These are phyloP conservation scores for Chrysopogon serrulatus DNA, from an alignment of 176 grass and related monocot species.

Conservation along the genomic window DNA sequence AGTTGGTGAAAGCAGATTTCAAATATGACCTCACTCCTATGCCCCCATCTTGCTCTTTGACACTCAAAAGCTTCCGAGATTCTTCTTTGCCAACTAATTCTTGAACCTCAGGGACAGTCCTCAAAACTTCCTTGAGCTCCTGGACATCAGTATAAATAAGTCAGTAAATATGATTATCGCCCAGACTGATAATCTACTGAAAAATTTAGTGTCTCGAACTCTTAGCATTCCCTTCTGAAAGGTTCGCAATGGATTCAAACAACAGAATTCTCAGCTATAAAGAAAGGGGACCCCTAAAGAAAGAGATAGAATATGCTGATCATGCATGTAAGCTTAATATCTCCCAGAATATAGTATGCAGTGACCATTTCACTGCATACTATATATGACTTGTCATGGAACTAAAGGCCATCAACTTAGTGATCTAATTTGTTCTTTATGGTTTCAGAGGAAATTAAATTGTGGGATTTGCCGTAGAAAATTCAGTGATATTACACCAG, in stretches of 20 bases:
- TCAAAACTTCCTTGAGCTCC: constrained; percentile 85
- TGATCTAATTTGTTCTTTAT: background rate
- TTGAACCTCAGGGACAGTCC: constrained; percentile 67
- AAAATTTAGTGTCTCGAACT: background rate
- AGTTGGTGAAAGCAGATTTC: constrained; percentile 69
- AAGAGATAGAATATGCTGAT: background rate
- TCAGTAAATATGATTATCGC: background rate
- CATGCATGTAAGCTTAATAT: background rate
- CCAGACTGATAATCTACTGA: background rate
- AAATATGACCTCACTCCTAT: constrained; percentile 46
- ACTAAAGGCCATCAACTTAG: too few relatives aligned
- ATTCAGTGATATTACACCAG: background rate
- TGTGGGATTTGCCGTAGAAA: background rate
- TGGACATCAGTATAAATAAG: constrained; percentile 28
- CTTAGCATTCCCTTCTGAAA: background rate
- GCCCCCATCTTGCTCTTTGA: constrained; percentile 43
- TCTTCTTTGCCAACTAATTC: constrained; percentile 61
- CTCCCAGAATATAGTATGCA: background rate
- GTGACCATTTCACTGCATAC: background rate
- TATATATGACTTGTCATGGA: too few relatives aligned
- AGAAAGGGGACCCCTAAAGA: too few relatives aligned
- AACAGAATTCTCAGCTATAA: background rate
- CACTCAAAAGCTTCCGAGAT: constrained; percentile 35
- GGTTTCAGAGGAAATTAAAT: too few relatives aligned
- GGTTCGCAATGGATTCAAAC: background rate